phyloP scores from a whole-genome alignment of 1,284 basidiomycete species.

The Ceratobasidium sp. region DNA sequence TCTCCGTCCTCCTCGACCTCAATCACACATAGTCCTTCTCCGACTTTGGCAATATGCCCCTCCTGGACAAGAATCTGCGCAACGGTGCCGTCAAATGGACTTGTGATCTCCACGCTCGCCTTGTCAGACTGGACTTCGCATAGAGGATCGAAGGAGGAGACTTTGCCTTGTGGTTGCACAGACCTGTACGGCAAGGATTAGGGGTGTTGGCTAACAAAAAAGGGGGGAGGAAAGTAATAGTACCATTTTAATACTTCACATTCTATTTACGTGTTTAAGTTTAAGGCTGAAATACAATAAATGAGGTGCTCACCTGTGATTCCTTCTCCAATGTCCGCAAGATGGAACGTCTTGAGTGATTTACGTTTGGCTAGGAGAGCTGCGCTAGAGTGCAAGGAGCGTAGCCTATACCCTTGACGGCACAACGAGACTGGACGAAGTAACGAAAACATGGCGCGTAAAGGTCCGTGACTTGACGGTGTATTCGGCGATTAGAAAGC shows the following conservation, averaged over 20 bases:
- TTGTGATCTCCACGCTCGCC: constrained; percentile 93
- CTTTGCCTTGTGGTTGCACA: constrained; percentile 68
- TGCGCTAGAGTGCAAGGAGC: constrained; percentile 42
- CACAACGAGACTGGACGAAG: constrained; percentile 23
- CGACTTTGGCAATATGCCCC: constrained; percentile 90
- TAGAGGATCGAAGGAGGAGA: constrained; percentile 86
- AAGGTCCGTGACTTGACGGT: background rate
- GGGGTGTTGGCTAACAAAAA: background rate
- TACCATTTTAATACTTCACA: constrained; percentile 91
- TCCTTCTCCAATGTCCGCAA: constrained; percentile 96
- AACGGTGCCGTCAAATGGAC: constrained; percentile 85
- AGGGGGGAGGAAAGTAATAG: constrained; percentile 49
- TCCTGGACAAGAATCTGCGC: constrained; percentile 80
- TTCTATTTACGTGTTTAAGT: constrained; percentile 73
- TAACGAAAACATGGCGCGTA: constrained; percentile 21
- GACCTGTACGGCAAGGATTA: constrained; percentile 26
- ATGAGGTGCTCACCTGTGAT: constrained; percentile 58
- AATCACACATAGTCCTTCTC: constrained; percentile 84
- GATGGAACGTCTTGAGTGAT: constrained; percentile 70
- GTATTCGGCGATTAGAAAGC: background rate
- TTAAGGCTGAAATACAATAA: background rate
- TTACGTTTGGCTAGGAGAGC: constrained; percentile 44
- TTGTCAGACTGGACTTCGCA: constrained; percentile 98
- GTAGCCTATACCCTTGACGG: constrained; percentile 16
- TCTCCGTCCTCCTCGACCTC: constrained; percentile 75